A percentile compares a stretch with the other conserved stretches of the same genome.
These are phyloP conservation scores for Gremmenia infestans DNA, from an alignment of 2,329 filamentous ascomycete species.

Conservation along the genomic window DNA sequence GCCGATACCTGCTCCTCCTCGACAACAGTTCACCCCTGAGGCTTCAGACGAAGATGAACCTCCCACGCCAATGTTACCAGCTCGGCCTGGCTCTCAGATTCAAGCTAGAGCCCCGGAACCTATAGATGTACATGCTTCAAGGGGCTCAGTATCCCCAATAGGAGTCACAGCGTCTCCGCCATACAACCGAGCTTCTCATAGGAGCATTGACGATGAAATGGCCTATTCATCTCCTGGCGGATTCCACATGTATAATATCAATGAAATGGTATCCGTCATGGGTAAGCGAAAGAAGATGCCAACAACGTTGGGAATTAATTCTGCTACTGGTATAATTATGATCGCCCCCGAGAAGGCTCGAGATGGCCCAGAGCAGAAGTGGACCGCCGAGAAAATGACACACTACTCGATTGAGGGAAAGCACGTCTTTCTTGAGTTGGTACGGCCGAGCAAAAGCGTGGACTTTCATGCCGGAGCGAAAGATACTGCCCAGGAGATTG, in stretches of 20 bases:
- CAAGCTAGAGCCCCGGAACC: conserved; percentile 41
- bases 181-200: conserved; percentile 43
- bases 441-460: conserved; percentile 86
- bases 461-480: conserved; percentile 97
- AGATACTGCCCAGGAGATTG: conserved; percentile 93
- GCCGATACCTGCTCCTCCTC: conserved; percentile 37
- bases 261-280: conserved; percentile 95
- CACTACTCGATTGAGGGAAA: conserved; percentile 98
- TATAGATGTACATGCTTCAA: conserved; percentile 20
- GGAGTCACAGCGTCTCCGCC: conserved; percentile 45
- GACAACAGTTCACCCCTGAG: conserved; percentile 59
- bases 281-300: conserved; percentile 98
- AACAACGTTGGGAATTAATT: conserved; percentile 90
- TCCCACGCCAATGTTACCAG: conserved; percentile 56
- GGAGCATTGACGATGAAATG: conserved; percentile 42
- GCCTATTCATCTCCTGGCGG: conserved; percentile 60
- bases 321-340: conserved; percentile 81
- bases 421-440: conserved; percentile 91
- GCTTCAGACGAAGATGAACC: conserved; percentile 62
- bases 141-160: conserved; percentile 39
- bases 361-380: conserved; percentile 84
- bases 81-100: conserved; percentile 54
- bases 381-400: conserved; percentile 92
- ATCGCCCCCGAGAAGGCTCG: conserved; percentile 80
- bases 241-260: conserved; percentile 94